Percentiles rank a stretch among this genome's conserved stretches.
Conservation (phyloP, 495 filamentous ascomycete genomes). For the Penicillium pulvis region DNA sequence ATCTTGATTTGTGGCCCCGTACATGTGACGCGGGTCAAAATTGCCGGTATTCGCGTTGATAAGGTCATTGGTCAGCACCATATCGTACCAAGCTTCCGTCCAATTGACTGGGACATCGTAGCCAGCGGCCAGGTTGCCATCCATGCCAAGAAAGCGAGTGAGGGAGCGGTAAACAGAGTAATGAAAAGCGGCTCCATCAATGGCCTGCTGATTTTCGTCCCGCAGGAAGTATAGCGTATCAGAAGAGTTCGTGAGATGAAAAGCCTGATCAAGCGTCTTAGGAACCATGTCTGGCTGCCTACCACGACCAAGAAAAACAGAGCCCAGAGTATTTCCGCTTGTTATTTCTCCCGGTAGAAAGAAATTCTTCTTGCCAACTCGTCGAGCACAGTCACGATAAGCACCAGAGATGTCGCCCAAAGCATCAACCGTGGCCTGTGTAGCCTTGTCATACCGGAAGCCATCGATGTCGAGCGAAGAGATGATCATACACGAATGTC, state of each 20-base stretch:
- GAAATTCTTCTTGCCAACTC: slow-evolving; percentile 63
- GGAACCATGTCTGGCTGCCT: slow-evolving; percentile 56
- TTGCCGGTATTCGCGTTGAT: slow-evolving; percentile 64
- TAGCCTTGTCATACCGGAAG: slow-evolving; percentile 70
- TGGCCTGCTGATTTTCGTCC: slow-evolving; percentile 54
- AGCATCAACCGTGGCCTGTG: slow-evolving; percentile 66
- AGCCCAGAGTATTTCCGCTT: slow-evolving; percentile 62
- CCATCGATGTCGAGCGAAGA: slow-evolving; percentile 67
- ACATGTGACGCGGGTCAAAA: slow-evolving; percentile 74
- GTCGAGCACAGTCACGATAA: slow-evolving; percentile 58
- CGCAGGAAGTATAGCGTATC: slow-evolving; percentile 57
- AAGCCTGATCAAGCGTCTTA: slow-evolving; percentile 47
- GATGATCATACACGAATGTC: slow-evolving; percentile 69
- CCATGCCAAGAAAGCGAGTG: slow-evolving; percentile 66
- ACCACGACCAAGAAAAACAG: slow-evolving; percentile 69
- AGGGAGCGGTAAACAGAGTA: slow-evolving; percentile 72
- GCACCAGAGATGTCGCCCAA: slow-evolving; percentile 56
- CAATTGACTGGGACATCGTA: slow-evolving; percentile 62
- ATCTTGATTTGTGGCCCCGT: slow-evolving; percentile 71
- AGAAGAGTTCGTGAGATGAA: slow-evolving; percentile 47
- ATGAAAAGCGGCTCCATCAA: slow-evolving; percentile 70
- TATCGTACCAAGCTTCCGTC: slow-evolving; percentile 62
- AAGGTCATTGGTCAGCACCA: slow-evolving; percentile 66
- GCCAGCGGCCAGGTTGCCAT: slow-evolving; percentile 62
- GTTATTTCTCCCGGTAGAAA: slow-evolving; percentile 67